Evolutionary conservation across 2,329 filamentous ascomycete genomes (phyloP).

Genomic region (Sphaerulina musiva): DNA sequence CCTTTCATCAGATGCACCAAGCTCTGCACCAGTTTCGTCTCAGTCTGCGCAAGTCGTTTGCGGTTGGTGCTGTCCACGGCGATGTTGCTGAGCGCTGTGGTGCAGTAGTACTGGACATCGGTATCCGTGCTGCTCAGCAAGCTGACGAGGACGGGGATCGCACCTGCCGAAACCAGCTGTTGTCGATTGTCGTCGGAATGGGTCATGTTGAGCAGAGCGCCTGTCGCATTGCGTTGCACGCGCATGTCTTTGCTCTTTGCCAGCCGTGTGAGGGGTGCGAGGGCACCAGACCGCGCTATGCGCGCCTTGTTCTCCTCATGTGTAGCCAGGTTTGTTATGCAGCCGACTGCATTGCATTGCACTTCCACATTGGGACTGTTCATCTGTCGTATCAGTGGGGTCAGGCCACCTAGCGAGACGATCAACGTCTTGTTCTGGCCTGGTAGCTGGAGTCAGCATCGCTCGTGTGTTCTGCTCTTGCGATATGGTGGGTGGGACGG

Average conservation of each 20-base stretch:
- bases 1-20: slow-evolving; percentile 96
- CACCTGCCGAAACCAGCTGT: slow-evolving; percentile 92
- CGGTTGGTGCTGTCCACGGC: slow-evolving; percentile 89
- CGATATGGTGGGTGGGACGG: slow-evolving; percentile 64
- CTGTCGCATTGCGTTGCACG: slow-evolving; percentile 94
- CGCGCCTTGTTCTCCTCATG: slow-evolving; percentile 99
- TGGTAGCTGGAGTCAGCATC: slow-evolving; percentile 46
- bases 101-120: slow-evolving; percentile 99
- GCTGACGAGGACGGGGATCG: slow-evolving; percentile 95
- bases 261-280: slow-evolving; percentile 81
- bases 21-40: slow-evolving; percentile 85
- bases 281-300: slow-evolving; percentile 88
- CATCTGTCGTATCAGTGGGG: slow-evolving; percentile 94
- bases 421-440: slow-evolving; percentile 98
- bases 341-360: slow-evolving; percentile 97
- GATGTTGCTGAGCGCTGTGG: slow-evolving; percentile 96
- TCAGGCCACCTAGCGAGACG: slow-evolving; percentile 81
- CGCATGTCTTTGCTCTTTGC: slow-evolving; percentile 98
- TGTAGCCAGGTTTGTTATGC: slow-evolving; percentile 95
- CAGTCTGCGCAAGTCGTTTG: slow-evolving; percentile 82
- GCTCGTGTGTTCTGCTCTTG: slow-evolving; percentile 70
- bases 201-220: slow-evolving; percentile 96
- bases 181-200: slow-evolving; percentile 98
- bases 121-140: slow-evolving; percentile 88
- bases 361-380: slow-evolving; percentile 96